These are phyloP conservation scores for Hypoxylon intermedium DNA, from an alignment of 495 filamentous ascomycete genomes.

Conservation along the genomic window DNA sequence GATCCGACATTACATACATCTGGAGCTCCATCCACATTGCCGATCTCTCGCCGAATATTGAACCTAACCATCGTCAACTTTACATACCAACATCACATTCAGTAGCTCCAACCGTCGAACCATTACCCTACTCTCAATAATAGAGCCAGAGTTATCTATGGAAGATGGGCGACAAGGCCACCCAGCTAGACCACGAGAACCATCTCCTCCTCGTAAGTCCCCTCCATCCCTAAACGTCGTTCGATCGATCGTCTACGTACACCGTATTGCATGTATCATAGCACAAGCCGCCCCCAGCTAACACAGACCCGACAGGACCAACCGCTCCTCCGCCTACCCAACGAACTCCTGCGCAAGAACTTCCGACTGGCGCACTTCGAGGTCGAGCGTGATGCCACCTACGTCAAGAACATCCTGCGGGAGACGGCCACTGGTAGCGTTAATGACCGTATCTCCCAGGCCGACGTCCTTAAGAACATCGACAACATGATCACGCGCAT, in stretches of 20 bases:
- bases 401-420: conserved; percentile 72
- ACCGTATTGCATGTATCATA: no score
- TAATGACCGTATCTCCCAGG: conserved; percentile 62
- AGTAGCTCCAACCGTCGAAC: neutral
- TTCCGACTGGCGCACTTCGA: conserved; percentile 85
- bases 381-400: conserved; percentile 78
- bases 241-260: no score
- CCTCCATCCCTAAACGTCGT: no score
- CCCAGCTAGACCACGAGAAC: conserved; percentile 56
- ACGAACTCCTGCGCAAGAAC: conserved; percentile 89
- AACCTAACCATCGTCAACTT: conserved; percentile 1
- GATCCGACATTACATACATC: no score
- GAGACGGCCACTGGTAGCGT: conserved; percentile 71
- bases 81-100: neutral
- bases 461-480: conserved; percentile 75
- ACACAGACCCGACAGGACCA: conserved; percentile 71
- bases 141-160: neutral
- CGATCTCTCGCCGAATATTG: conserved; percentile 22
- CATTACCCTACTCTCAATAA: neutral
- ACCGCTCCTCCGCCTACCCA: conserved; percentile 88
- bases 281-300: conserved; percentile 3
- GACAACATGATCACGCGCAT: conserved; percentile 85
- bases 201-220: conserved; percentile 55
- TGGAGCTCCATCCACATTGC: conserved; percentile 6
- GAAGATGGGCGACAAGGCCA: conserved; percentile 54